These are phyloP conservation scores for Cairneyella variabilis DNA, from an alignment of 495 filamentous ascomycete genomes.

Conservation along the genomic window DNA sequence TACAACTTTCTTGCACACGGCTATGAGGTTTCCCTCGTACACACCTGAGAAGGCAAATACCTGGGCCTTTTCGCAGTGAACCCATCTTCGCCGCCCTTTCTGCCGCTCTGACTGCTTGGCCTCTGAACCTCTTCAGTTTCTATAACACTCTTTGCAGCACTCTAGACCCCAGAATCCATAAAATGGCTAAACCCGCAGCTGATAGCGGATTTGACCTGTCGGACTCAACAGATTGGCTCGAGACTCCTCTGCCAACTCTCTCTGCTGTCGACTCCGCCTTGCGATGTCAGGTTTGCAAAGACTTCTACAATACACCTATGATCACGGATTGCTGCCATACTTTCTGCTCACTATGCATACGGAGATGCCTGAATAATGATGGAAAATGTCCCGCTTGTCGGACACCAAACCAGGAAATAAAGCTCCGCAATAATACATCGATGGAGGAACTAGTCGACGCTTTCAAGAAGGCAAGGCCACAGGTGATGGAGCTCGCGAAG, in stretches of 20 bases:
- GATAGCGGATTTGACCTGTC: constrained; percentile 56
- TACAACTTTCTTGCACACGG: too few relatives aligned
- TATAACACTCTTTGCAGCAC: too few relatives aligned
- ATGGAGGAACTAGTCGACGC: constrained; percentile 80
- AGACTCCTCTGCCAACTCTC: constrained; percentile 70
- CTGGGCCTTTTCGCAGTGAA: too few relatives aligned
- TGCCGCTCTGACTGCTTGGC: too few relatives aligned
- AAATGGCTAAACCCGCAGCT: constrained; percentile 2
- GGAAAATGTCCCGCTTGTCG: constrained; percentile 86
- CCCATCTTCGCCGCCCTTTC: too few relatives aligned
- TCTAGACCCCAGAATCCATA: too few relatives aligned
- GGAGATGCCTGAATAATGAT: constrained; percentile 72
- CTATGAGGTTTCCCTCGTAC: too few relatives aligned
- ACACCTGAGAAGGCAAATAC: too few relatives aligned
- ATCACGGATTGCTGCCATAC: constrained; percentile 93
- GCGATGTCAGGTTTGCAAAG: constrained; percentile 96
- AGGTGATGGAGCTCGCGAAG: constrained; percentile 57
- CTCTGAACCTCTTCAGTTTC: too few relatives aligned
- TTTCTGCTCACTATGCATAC: constrained; percentile 95
- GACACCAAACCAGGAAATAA: constrained; percentile 70
- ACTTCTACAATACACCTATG: constrained; percentile 91
- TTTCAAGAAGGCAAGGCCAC: constrained; percentile 62
- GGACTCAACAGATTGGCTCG: constrained; percentile 91
- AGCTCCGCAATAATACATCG: constrained; percentile 76
- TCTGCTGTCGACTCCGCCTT: constrained; percentile 77